Evolutionary conservation across 208 protist genomes (phyloP).

Genomic region (Porcisia hertigi): DNA sequence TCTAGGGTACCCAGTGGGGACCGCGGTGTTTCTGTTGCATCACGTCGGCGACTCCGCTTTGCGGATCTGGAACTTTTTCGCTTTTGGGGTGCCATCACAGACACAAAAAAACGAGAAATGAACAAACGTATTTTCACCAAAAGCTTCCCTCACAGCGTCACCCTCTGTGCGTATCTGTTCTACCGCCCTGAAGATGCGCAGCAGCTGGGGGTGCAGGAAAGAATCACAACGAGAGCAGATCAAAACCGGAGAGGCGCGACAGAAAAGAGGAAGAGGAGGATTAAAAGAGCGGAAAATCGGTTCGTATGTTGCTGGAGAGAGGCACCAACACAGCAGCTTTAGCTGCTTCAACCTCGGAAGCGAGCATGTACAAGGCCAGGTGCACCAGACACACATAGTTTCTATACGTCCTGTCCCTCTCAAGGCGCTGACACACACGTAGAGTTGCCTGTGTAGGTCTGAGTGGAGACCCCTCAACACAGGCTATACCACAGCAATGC

Average conservation of each 20-base stretch:
- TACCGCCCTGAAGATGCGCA: not conserved
- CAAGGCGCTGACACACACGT: not conserved
- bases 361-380: not conserved
- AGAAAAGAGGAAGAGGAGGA: not conserved
- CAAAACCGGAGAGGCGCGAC: not conserved
- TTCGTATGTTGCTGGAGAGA: not conserved
- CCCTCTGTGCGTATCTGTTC: not conserved
- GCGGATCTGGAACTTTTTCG: not conserved
- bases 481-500: not conserved
- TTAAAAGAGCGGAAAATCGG: not conserved
- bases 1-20: not conserved
- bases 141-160: not conserved
- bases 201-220: not conserved
- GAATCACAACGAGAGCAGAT: not conserved
- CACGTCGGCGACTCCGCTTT: not conserved
- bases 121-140: not conserved
- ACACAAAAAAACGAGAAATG: not conserved
- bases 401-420: not conserved
- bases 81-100: slow-evolving; percentile 2
- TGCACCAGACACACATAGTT: not conserved
- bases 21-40: not conserved
- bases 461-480: not conserved
- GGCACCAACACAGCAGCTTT: not conserved
- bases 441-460: not conserved
- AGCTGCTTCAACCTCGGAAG: not conserved